Conservation (phyloP, 2,329 filamentous ascomycete genomes). For the Ceratocystis alfenasii region DNA sequence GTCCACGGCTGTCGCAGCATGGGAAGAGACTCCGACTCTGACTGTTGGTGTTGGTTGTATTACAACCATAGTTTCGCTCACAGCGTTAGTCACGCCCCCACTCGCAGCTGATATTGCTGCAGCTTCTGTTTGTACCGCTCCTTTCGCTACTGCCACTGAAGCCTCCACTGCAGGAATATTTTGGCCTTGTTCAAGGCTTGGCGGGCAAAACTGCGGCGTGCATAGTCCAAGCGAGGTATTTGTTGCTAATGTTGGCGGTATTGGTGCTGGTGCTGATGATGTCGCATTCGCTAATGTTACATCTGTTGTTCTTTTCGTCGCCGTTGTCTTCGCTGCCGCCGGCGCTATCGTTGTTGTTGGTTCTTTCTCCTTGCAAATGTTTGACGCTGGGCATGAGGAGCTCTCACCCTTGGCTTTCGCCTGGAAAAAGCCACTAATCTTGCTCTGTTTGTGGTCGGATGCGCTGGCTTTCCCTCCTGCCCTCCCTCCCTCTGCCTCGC, state of each 20-base stretch:
- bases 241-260: too few species aligned
- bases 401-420: slow-evolving; percentile 33
- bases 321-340: too few species aligned
- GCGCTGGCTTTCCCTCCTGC: neutral
- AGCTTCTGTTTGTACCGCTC: neutral
- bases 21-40: neutral
- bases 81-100: neutral
- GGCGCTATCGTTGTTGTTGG: neutral
- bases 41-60: neutral
- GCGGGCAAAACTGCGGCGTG: too few species aligned
- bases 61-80: neutral
- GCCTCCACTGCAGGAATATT: too few species aligned
- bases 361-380: too few species aligned
- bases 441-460: slow-evolving; percentile 36
- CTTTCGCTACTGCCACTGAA: neutral
- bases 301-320: too few species aligned
- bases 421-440: slow-evolving; percentile 70
- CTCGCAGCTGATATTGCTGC: neutral
- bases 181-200: too few species aligned
- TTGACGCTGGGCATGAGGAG: neutral
- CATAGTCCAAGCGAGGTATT: too few species aligned
- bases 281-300: too few species aligned
- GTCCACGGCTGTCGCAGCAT: neutral
- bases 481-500: slow-evolving; percentile 20
- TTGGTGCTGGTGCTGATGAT: too few species aligned